A percentile compares a stretch with the other conserved stretches of the same genome.
These are phyloP conservation scores for Discostella stelligeroides DNA, from an alignment of 108 stramenopile genomes.

Conservation along the genomic window DNA sequence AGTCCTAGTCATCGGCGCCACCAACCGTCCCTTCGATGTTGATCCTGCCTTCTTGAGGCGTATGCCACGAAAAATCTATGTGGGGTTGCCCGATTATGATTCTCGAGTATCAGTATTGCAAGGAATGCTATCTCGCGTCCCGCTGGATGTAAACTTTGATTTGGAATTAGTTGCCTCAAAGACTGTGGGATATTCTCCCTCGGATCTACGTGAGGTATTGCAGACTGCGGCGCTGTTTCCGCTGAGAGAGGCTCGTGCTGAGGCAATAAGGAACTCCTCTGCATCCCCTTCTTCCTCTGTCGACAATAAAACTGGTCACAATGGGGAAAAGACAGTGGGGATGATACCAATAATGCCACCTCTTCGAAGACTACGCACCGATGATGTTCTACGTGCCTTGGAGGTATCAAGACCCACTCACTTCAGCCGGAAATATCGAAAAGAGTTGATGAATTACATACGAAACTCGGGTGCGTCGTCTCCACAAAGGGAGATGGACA, in stretches of 20 bases:
- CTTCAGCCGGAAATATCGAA: constrained; percentile 38
- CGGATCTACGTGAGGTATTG: constrained; percentile 74
- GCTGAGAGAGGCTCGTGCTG: constrained; percentile 52
- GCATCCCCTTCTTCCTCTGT: constrained; percentile 3
- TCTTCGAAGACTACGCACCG: constrained; percentile 49
- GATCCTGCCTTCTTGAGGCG: constrained; percentile 91
- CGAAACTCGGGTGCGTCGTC: constrained; percentile 23
- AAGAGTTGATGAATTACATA: constrained; percentile 43
- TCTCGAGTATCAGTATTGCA: constrained; percentile 72
- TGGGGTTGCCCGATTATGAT: constrained; percentile 81
- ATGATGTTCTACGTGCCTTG: constrained; percentile 61
- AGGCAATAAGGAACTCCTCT: constrained; percentile 1
- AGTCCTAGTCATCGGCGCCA: constrained; percentile 80
- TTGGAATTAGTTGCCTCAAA: constrained; percentile 38
- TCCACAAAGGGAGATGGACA: no score
- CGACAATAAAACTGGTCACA: not conserved
- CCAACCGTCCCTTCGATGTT: constrained; percentile 95
- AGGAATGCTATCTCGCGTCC: constrained; percentile 42
- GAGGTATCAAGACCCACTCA: constrained; percentile 54
- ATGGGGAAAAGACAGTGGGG: not conserved
- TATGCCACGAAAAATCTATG: constrained; percentile 79
- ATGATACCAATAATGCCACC: constrained; percentile 13
- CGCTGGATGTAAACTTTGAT: constrained; percentile 44
- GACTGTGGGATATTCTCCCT: constrained; percentile 71
- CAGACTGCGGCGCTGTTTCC: constrained; percentile 64